These are phyloP conservation scores for Pseudogymnoascus sp. DNA, from an alignment of 2,329 filamentous ascomycete species.

Conservation along the genomic window DNA sequence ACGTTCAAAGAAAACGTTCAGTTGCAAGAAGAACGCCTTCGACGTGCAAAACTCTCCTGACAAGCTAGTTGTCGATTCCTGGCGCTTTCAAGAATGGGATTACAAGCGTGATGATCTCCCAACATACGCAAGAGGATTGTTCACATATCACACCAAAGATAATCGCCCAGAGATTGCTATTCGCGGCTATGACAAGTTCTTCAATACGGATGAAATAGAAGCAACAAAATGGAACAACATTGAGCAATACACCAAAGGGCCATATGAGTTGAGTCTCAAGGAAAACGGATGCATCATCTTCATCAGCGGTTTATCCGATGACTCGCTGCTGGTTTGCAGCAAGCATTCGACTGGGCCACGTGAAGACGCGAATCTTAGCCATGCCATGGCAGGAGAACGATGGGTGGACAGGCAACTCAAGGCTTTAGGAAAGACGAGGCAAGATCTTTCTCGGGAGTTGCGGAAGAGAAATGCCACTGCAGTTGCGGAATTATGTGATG, in stretches of 20 bases:
- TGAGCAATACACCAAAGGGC: conserved; percentile 65
- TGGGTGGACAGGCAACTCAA: conserved; percentile 76
- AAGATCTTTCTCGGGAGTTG: conserved; percentile 70
- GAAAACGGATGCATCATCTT: conserved; percentile 99
- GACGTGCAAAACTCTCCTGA: conserved; percentile 54
- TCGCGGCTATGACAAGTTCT: conserved; percentile 97
- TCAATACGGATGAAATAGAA: conserved; percentile 78
- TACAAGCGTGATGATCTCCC: conserved; percentile 84
- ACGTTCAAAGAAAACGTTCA: conserved; percentile 54
- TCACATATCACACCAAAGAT: conserved; percentile 66
- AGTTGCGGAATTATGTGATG: conserved; percentile 92
- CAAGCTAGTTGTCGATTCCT: conserved; percentile 71
- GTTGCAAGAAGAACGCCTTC: conserved; percentile 76
- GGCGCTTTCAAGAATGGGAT: conserved; percentile 91
- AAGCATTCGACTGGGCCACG: conserved; percentile 90
- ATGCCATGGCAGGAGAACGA: conserved; percentile 74
- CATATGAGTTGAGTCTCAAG: conserved; percentile 93
- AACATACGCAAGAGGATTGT: conserved; percentile 87
- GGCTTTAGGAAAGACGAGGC: conserved; percentile 67
- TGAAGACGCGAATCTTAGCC: conserved; percentile 64
- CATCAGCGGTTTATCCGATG: conserved; percentile 83
- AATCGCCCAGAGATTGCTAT: conserved; percentile 71
- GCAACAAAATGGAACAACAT: conserved; percentile 81
- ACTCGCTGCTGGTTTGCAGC: conserved; percentile 88
- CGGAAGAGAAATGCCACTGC: conserved; percentile 81